These are phyloP conservation scores for Penicillium alfredii DNA, from an alignment of 495 filamentous ascomycete genomes.

Conservation along the genomic window DNA sequence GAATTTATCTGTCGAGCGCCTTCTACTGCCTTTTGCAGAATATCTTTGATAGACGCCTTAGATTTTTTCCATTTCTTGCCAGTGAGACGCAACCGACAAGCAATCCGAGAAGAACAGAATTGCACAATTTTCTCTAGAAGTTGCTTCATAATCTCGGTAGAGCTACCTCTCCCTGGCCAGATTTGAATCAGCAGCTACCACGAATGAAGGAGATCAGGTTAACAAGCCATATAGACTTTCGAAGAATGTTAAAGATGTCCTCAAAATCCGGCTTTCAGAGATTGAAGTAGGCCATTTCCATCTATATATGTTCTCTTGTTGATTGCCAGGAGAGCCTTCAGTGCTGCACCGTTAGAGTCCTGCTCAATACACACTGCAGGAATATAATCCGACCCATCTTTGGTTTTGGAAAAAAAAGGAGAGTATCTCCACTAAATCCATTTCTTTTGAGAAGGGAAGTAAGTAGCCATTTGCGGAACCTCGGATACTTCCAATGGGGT, in stretches of 20 bases:
- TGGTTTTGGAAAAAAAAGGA: neutral
- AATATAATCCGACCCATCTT: neutral
- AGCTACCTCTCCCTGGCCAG: neutral
- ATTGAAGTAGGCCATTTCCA: neutral
- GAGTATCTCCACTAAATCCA: neutral
- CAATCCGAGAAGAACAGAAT: slow-evolving; percentile 12
- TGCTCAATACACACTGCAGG: neutral
- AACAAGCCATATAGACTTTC: neutral
- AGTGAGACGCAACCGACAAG: slow-evolving; percentile 9
- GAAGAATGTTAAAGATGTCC: neutral
- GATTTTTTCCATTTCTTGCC: neutral
- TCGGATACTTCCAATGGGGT: neutral
- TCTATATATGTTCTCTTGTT: neutral
- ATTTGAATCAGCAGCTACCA: neutral
- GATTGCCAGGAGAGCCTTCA: neutral
- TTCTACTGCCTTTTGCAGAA: slow-evolving; percentile 6
- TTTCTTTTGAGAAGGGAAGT: neutral
- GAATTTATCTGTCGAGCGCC: slow-evolving; percentile 3
- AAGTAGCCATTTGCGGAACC: neutral
- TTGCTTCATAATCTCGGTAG: slow-evolving; percentile 1
- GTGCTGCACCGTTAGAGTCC: neutral
- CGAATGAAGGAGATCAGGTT: neutral
- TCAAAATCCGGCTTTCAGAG: neutral
- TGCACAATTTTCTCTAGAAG: slow-evolving; percentile 2
- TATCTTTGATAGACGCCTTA: slow-evolving; percentile 7